Percentiles rank a stretch among this genome's conserved stretches.
phyloP scores from a whole-genome alignment of 305 asterid species.

The Nicotiana rustica region DNA sequence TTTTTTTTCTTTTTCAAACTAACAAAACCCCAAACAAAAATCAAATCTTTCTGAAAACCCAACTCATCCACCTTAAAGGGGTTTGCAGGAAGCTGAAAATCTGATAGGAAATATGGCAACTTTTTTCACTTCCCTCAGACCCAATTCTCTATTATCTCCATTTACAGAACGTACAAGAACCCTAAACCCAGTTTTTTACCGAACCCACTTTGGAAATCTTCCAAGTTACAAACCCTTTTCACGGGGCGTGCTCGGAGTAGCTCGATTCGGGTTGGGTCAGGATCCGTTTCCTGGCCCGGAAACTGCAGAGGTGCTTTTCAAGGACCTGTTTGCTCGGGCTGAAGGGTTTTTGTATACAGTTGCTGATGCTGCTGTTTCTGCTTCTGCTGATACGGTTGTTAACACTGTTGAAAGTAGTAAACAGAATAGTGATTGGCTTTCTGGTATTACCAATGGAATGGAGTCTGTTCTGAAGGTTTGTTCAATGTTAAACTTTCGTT shows the following conservation, averaged over 20 bases:
- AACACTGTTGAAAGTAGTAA: conserved; percentile 54
- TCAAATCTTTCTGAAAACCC: background rate
- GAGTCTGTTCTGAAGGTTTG: conserved; percentile 91
- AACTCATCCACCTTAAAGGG: background rate
- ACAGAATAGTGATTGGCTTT: conserved; percentile 88
- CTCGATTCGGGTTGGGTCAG: conserved; percentile 82
- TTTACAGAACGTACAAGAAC: conserved; percentile 53
- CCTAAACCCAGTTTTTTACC: conserved; percentile 47
- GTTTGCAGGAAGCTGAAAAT: conserved; percentile 5
- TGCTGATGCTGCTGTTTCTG: conserved; percentile 86
- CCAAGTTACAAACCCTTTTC: conserved; percentile 52
- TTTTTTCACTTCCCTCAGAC: conserved; percentile 54
- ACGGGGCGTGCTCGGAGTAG: conserved; percentile 62
- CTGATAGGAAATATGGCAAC: conserved; percentile 52
- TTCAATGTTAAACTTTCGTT: conserved; percentile 33
- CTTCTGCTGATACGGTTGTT: conserved; percentile 58
- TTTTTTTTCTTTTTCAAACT: background rate
- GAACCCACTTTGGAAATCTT: conserved; percentile 55
- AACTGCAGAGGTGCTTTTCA: conserved; percentile 57
- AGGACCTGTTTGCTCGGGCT: conserved; percentile 67
- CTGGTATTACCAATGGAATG: conserved; percentile 91
- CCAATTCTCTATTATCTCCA: conserved; percentile 60
- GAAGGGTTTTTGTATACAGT: conserved; percentile 83
- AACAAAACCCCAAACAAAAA: background rate
- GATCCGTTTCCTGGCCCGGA: conserved; percentile 75